A percentile compares a stretch with the other conserved stretches of the same genome.
Conservation (phyloP, 2,329 filamentous ascomycete genomes). For the Aspergillus ruber region DNA sequence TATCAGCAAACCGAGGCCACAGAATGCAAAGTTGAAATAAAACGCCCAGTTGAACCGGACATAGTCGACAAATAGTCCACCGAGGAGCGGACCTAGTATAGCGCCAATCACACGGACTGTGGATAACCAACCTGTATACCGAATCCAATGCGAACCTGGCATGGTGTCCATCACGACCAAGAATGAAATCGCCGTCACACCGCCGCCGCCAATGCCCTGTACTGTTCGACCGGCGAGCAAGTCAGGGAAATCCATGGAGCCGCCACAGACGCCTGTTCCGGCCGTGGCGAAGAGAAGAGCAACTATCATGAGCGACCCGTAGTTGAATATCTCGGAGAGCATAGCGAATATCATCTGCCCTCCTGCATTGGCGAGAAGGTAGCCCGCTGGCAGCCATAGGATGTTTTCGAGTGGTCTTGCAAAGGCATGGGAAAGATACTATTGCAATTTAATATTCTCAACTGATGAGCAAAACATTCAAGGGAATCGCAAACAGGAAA, state of each 20-base stretch:
- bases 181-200: slow-evolving; percentile 37
- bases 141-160: slow-evolving; percentile 24
- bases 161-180: slow-evolving; percentile 40
- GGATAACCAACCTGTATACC: slow-evolving; percentile 27
- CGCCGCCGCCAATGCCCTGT: slow-evolving; percentile 44
- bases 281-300: slow-evolving; percentile 42
- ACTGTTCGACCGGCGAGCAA: slow-evolving; percentile 39
- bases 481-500: not conserved
- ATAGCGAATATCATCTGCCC: slow-evolving; percentile 25
- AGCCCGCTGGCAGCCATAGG: slow-evolving; percentile 47
- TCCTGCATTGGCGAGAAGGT: slow-evolving; percentile 34
- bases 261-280: slow-evolving; percentile 41
- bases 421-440: slow-evolving; percentile 29
- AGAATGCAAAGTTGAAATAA: slow-evolving; percentile 28
- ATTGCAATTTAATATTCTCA: not conserved
- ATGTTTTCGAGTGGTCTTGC: slow-evolving; percentile 31
- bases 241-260: slow-evolving; percentile 29
- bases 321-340: slow-evolving; percentile 38
- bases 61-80: slow-evolving; percentile 21
- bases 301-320: slow-evolving; percentile 38
- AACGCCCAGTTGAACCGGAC: slow-evolving; percentile 22
- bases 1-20: slow-evolving; percentile 20
- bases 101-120: slow-evolving; percentile 26
- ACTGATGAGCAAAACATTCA: not conserved
- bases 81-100: slow-evolving; percentile 20